Conservation (phyloP, 768 basidiomycete genomes). For the Panellus pusillus region DNA sequence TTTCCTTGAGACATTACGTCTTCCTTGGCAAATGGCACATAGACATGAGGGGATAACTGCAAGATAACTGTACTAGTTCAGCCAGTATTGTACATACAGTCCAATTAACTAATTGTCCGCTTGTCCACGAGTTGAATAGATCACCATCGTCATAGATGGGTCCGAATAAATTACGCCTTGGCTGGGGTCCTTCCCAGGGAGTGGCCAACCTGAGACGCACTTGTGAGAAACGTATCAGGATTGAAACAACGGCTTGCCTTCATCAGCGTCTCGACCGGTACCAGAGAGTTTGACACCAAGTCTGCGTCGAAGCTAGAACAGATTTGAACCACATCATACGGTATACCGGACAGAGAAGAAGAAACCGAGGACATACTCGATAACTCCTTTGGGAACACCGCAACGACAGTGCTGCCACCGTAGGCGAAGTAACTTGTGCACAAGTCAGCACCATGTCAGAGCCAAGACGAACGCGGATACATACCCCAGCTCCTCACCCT, state of each 20-base stretch:
- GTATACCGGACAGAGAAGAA: neutral
- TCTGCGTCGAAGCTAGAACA: conserved; percentile 57
- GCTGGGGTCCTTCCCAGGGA: conserved; percentile 32
- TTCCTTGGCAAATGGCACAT: no score
- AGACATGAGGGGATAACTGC: neutral
- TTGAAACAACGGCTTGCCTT: conserved; percentile 37
- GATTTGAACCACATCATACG: neutral
- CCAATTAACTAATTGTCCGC: conserved; percentile 6
- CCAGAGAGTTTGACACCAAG: conserved; percentile 51
- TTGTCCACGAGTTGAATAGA: neutral
- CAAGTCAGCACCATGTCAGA: neutral
- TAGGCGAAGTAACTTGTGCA: conserved; percentile 56
- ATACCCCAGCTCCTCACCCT: conserved; percentile 64
- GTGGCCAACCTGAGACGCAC: conserved; percentile 31
- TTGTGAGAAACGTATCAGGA: neutral
- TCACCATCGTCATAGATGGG: no score
- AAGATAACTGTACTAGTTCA: neutral
- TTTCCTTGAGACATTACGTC: conserved; percentile 8
- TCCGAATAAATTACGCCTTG: neutral
- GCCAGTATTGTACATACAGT: conserved; percentile 11
- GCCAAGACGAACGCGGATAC: neutral
- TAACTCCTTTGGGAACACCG: conserved; percentile 52
- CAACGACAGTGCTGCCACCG: conserved; percentile 74
- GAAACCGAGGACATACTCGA: conserved; percentile 37
- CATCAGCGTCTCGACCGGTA: conserved; percentile 66